Evolutionary conservation across 208 protist species (phyloP).

Genomic region (Tritrichomonas musculus): DNA sequence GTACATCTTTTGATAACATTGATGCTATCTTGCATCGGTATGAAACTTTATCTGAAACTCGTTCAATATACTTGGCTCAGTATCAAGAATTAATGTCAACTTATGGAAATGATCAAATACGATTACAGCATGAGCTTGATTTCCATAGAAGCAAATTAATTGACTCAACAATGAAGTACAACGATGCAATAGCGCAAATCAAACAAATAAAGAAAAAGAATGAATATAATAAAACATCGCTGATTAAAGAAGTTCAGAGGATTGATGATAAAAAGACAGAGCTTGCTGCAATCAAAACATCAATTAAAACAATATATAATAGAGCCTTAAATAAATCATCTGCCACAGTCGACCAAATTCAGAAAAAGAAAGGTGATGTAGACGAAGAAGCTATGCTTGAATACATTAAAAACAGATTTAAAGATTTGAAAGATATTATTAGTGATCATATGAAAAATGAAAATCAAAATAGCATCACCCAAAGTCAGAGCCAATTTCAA

Average conservation of each 20-base stretch:
- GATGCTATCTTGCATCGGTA: background rate
- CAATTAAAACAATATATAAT: background rate
- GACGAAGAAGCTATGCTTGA: background rate
- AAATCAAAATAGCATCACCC: background rate
- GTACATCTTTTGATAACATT: background rate
- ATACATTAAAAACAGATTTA: background rate
- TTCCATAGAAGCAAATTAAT: background rate
- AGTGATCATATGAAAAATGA: background rate
- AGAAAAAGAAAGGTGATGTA: background rate
- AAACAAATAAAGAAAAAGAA: background rate
- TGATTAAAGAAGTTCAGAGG: background rate
- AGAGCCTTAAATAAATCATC: background rate
- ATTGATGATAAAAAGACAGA: conserved; percentile 1
- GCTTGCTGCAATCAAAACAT: background rate
- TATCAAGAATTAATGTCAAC: background rate
- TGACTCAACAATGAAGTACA: background rate
- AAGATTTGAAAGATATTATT: background rate
- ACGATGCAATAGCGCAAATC: background rate
- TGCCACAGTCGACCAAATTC: background rate
- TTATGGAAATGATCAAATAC: background rate
- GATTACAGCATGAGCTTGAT: background rate
- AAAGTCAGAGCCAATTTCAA: background rate
- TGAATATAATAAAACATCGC: background rate
- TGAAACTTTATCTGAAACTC: background rate
- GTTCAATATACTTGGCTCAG: background rate